Conservation (phyloP, 179 eudicot genomes). For the Dionaea muscipula region DNA sequence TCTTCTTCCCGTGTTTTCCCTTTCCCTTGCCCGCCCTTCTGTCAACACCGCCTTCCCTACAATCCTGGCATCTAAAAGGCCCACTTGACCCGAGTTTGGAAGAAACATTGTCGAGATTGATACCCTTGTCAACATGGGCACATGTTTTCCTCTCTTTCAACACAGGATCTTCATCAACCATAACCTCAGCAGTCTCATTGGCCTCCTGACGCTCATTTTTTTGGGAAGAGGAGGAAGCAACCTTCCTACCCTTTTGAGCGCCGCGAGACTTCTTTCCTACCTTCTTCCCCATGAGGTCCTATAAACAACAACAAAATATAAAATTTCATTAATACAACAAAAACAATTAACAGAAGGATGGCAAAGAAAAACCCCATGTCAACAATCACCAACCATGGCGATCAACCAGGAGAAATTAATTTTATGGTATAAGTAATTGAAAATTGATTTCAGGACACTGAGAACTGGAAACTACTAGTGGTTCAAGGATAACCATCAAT, state of each 20-base stretch:
- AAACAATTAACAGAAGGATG: too few species aligned
- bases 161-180: constrained; percentile 22
- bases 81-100: constrained; percentile 35
- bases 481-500: too few species aligned
- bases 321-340: too few species aligned
- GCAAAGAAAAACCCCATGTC: too few species aligned
- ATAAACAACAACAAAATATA: constrained; percentile 12
- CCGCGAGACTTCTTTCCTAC: constrained; percentile 52
- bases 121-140: constrained; percentile 54
- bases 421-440: too few species aligned
- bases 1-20: constrained; percentile 60
- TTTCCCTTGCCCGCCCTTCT: constrained; percentile 47
- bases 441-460: too few species aligned
- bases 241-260: constrained; percentile 44
- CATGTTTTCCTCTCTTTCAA: constrained; percentile 42
- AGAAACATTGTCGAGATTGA: constrained; percentile 43
- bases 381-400: too few species aligned
- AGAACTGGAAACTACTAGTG: too few species aligned
- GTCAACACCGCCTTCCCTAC: constrained; percentile 49
- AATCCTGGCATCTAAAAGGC: constrained; percentile 55
- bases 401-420: too few species aligned
- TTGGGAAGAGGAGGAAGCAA: constrained; percentile 19
- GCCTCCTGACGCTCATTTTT: constrained; percentile 18
- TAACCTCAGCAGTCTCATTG: constrained; percentile 15
- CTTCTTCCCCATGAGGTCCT: constrained; percentile 75